phyloP scores from a whole-genome alignment of 2,329 filamentous ascomycete genomes.

The Penicillium expansum region DNA sequence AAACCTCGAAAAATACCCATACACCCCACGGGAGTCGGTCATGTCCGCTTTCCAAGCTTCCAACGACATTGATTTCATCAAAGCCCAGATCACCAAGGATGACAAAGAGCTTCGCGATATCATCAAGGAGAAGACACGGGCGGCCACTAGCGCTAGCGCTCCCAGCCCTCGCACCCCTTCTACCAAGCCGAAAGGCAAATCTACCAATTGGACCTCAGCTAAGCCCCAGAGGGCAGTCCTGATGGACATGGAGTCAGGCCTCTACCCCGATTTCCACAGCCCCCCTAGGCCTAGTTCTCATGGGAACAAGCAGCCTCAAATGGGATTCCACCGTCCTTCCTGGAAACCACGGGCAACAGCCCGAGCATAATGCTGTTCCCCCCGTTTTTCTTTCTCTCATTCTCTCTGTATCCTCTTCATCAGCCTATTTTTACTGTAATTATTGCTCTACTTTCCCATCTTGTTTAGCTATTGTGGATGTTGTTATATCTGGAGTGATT shows the following conservation, averaged over 20 bases:
- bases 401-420: constrained; percentile 7
- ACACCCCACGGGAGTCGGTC: constrained; percentile 70
- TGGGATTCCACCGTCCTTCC: constrained; percentile 32
- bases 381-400: constrained; percentile 12
- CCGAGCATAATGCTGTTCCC: constrained; percentile 24
- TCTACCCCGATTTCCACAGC: constrained; percentile 34
- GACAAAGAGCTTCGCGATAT: constrained; percentile 74
- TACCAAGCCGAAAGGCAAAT: constrained; percentile 30
- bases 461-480: constrained; percentile 15
- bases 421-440: constrained; percentile 24
- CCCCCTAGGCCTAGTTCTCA: constrained; percentile 17
- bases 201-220: constrained; percentile 30
- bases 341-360: constrained; percentile 35
- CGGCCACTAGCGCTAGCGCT: constrained; percentile 18
- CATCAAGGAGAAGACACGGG: constrained; percentile 58
- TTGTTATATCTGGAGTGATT: constrained; percentile 18
- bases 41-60: constrained; percentile 68
- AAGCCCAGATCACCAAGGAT: constrained; percentile 75
- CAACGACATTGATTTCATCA: constrained; percentile 63
- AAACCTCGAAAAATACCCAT: constrained; percentile 60
- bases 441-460: constrained; percentile 10
- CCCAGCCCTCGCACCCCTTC: constrained; percentile 18
- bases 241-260: constrained; percentile 42
- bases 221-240: constrained; percentile 46
- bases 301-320: constrained; percentile 33